Evolutionary conservation across 257 asterid genomes (phyloP).

Genomic region (Nicotiana noctiflora): DNA sequence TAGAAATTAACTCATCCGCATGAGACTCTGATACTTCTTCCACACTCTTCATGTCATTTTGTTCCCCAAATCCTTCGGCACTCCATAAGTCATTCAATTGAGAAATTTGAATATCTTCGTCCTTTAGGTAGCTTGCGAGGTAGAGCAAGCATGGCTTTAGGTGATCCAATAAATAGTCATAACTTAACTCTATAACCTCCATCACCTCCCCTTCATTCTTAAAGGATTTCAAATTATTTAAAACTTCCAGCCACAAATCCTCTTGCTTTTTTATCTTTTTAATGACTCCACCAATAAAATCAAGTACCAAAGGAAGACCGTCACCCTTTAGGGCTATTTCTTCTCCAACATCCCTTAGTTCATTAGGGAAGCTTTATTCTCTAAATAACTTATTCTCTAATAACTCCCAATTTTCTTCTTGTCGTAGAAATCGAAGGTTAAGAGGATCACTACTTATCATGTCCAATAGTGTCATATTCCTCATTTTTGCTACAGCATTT

Average conservation of each 20-base stretch:
- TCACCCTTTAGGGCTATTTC: slow-evolving; percentile 12
- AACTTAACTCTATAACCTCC: slow-evolving; percentile 20
- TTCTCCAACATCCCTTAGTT: too few species aligned
- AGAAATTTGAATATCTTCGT: slow-evolving; percentile 1
- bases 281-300: slow-evolving; percentile 17
- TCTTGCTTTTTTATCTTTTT: slow-evolving; percentile 4
- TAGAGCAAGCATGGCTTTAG: slow-evolving; percentile 29
- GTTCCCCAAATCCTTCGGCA: slow-evolving; percentile 20
- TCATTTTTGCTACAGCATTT: too few species aligned
- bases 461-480: too few species aligned
- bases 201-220: slow-evolving; percentile 1
- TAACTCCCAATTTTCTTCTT: too few species aligned
- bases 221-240: not conserved
- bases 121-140: slow-evolving; percentile 16
- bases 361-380: too few species aligned
- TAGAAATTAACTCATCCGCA: slow-evolving; percentile 10
- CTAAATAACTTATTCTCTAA: too few species aligned
- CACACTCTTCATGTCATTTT: not conserved
- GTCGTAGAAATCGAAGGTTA: too few species aligned
- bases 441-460: too few species aligned
- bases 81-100: slow-evolving; percentile 20
- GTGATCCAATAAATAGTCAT: slow-evolving; percentile 18
- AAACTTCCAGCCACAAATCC: slow-evolving; percentile 15
- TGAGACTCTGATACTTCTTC: slow-evolving; percentile 1
- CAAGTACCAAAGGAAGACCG: slow-evolving; percentile 23